Evolutionary conservation across 495 filamentous ascomycete genomes (phyloP).

Genomic region (Beverwykella pulmonaria): DNA sequence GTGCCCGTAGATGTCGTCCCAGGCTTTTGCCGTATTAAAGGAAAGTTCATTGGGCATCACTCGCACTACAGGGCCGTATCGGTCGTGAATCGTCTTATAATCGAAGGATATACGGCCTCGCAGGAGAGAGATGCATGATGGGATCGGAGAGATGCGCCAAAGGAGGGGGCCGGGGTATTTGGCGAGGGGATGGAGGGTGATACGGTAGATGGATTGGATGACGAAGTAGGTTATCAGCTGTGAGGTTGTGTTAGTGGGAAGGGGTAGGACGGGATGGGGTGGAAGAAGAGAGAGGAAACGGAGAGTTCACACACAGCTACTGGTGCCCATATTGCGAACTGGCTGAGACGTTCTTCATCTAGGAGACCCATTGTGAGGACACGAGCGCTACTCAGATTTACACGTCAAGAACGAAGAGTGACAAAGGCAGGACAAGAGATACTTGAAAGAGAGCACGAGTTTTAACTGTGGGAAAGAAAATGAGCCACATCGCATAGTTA

Average conservation of each 20-base stretch:
- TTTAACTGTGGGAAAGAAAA: neutral
- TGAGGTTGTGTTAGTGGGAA: neutral
- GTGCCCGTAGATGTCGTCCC: constrained; percentile 46
- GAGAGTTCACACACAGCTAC: constrained; percentile 24
- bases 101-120: constrained; percentile 27
- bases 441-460: neutral
- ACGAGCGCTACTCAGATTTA: neutral
- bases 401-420: neutral
- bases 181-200: constrained; percentile 52
- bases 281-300: neutral
- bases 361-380: constrained; percentile 19
- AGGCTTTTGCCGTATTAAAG: constrained; percentile 39
- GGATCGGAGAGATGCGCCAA: constrained; percentile 29
- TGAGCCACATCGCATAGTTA: constrained; percentile 19
- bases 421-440: neutral
- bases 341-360: constrained; percentile 22
- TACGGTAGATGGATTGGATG: constrained; percentile 45
- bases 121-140: constrained; percentile 19
- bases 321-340: constrained; percentile 20
- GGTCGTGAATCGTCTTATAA: constrained; percentile 20
- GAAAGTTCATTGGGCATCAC: constrained; percentile 44
- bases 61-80: constrained; percentile 39
- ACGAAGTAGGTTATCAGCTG: constrained; percentile 33
- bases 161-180: constrained; percentile 31
- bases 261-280: neutral